These are phyloP conservation scores for Verticillium nubilum DNA, from an alignment of 2,329 filamentous ascomycete species.

Conservation along the genomic window DNA sequence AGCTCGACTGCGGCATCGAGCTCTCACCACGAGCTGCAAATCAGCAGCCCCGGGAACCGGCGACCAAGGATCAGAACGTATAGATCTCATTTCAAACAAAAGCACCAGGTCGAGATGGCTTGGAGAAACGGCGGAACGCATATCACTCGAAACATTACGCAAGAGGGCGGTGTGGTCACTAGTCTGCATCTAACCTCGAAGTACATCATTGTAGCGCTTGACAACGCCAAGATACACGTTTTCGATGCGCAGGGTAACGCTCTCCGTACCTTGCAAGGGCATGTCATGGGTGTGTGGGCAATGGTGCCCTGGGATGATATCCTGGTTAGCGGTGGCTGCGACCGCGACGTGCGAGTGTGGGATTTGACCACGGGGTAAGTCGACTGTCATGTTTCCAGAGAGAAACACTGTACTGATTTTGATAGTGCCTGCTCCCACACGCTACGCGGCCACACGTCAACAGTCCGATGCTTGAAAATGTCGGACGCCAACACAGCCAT, in stretches of 20 bases:
- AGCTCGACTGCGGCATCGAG: background rate
- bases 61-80: conserved; percentile 73
- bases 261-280: conserved; percentile 83
- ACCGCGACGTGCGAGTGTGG: conserved; percentile 95
- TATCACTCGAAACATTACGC: conserved; percentile 82
- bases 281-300: conserved; percentile 99
- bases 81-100: conserved; percentile 95
- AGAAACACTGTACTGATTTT: background rate
- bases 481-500: conserved; percentile 90
- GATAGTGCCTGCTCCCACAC: conserved; percentile 69
- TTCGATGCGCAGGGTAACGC: conserved; percentile 89
- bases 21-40: background rate
- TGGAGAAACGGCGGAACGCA: conserved; percentile 90
- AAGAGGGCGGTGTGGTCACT: conserved; percentile 94
- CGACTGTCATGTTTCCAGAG: background rate
- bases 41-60: conserved; percentile 31
- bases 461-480: conserved; percentile 96
- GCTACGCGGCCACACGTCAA: conserved; percentile 90
- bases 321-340: conserved; percentile 91
- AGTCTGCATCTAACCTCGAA: conserved; percentile 90
- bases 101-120: conserved; percentile 93
- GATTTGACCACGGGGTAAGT: conserved; percentile 85
- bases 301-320: conserved; percentile 98
- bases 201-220: conserved; percentile 94
- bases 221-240: conserved; percentile 98